Evolutionary conservation across 2,329 filamentous ascomycete species (phyloP), one percentile per base, ranked within the genome.

Genomic region (Exophiala spinifera): DNA sequence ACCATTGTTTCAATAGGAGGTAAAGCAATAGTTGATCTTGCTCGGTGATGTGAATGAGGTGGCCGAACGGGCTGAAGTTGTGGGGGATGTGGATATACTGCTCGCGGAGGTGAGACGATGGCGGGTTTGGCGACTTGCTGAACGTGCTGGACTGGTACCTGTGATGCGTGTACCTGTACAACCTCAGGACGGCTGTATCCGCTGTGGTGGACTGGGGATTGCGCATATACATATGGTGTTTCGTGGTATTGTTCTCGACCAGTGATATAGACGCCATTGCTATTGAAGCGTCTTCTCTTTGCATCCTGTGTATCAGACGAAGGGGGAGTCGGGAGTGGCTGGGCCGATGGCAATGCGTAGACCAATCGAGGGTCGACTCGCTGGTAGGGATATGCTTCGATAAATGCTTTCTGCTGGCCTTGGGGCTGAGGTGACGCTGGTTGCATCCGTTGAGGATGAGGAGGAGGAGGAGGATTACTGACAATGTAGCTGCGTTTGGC

Each of bases 271-370:
- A 72, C 61, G 55, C 70, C 67, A 49, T 69, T 69, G 40, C 73
- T 74, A 59, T 80, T 81, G 64, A 80, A 80, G 34, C 85, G 80
- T 19, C 86, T 81, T 53, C 85, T 79, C 66, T 88, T 88, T 23
- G 72, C 69, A 49, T 87, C 84, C 8, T 78, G 75, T n/a, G 54
- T 59, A 14, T 61, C 61, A 3, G 47, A 39, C 17, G 58, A 57
- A 11, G 55, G 57, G 36, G 58, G 57, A 37, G 53, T 53, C 14
- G 56, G 60, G 19, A 61, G 51, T 21, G 53, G 34, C 25, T 55
- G 53, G 15, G 49, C 19, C n/a, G 61, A 36, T 33, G 57, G 50
- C 15, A 60, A 51, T 1, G 57, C 56, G 48, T 62, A 63, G 10
- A 58, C 46, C 40, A 61, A 21, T 46, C 59, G 54, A 49, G 60